Conservation (phyloP, 306 rosid species). For the Gastrolobium villosum region DNA sequence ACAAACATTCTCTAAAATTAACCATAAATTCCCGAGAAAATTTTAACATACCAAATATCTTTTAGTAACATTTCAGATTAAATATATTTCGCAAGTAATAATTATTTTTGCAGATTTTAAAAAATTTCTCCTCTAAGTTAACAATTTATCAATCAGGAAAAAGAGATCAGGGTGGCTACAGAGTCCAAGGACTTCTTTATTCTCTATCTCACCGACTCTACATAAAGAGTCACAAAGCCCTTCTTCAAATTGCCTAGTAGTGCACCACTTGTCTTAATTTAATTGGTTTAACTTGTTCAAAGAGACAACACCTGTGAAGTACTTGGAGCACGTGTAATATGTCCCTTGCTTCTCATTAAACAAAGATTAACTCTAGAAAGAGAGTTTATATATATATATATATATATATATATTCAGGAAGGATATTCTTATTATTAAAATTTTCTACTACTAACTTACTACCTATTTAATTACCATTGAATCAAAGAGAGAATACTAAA, state of each 20-base stretch:
- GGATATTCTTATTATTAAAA: too few relatives aligned
- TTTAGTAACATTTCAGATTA: too few relatives aligned
- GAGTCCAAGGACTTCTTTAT: neutral
- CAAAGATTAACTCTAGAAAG: neutral
- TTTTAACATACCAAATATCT: too few relatives aligned
- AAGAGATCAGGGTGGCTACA: neutral
- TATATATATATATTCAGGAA: too few relatives aligned
- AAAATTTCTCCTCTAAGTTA: too few relatives aligned
- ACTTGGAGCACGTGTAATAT: conserved; percentile 32
- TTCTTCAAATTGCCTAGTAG: neutral
- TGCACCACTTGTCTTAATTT: neutral
- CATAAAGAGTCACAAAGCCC: neutral
- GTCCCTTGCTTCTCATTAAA: neutral
- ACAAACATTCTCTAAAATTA: too few relatives aligned
- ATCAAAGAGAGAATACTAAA: too few relatives aligned
- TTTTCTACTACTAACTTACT: too few relatives aligned
- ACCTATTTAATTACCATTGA: too few relatives aligned
- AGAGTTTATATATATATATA: neutral
- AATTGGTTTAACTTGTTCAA: neutral
- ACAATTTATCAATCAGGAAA: neutral
- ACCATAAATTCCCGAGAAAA: too few relatives aligned
- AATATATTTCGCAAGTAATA: too few relatives aligned
- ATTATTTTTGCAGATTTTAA: too few relatives aligned
- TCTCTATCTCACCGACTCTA: conserved; percentile 25
- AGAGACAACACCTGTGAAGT: neutral